Base-by-base conservation (phyloP, 192 early-diverging fungal genomes). In the Globomyces pollinis-pini region DNA sequence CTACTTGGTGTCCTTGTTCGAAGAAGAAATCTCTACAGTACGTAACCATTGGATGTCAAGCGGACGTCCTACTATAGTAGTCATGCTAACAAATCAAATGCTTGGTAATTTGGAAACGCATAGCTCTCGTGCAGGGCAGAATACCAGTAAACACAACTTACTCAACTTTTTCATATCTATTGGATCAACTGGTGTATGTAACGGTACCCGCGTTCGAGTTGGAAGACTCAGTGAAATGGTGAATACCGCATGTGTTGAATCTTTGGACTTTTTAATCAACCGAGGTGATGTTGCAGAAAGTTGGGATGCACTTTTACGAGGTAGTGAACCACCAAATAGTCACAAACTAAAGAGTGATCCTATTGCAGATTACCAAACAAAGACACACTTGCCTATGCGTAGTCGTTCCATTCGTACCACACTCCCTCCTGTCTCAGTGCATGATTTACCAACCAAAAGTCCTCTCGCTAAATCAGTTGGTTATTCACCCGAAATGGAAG, bases 91-190 rank as follows among this genome's bases (percentile, higher is more conserved):
- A 1, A 68, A 83, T 35, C 78, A 84, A 59, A 93, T 93, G 90
- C 47, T 91, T n/a, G 85, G 84, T 21, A 78, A 74, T 24, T 52
- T 88, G 6, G 47, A 64, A 4, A 29, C 30, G 12, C 59, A 67
- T 12, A 15, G 63, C 21, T 73, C 71, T 65, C 53, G 71, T 5
- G 60, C 63, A 56, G 61, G 64, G 31, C 50, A 66, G 16, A 4
- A 5, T 16, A 57, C 59, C 50, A 74, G 77, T 60, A 68, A 72
- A 16, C 67, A 79, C 38, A 90, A 88, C 50, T 71, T 92, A 7
- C 63, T 92, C 23, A 88, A 89, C 63, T 89, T 89, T 64, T 87
- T 92, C 73, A 92, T 88, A 85, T 83, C 79, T 38, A 64, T 92
- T 38, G 78, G 86, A 20, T 71, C 63, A 6, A 60, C 61, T 16